Evolutionary conservation across 2,329 filamentous ascomycete species (phyloP), one percentile per base, ranked within the genome.

Genomic region (Xylariomycetidae sp.): DNA sequence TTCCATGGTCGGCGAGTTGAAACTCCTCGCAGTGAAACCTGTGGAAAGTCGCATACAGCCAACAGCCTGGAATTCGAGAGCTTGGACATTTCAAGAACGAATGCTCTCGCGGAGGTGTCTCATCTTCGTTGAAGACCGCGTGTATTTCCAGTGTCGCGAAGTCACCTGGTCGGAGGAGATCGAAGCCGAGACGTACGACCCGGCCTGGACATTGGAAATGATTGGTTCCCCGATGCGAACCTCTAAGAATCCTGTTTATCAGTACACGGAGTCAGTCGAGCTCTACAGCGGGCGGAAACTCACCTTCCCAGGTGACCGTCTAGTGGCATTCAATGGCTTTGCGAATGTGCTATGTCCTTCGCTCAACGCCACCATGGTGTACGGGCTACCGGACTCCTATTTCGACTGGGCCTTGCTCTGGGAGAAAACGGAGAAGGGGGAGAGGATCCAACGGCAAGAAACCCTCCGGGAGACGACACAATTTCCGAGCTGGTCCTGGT

Each of bases 1-100:
- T n/a, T n/a, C n/a, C n/a, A n/a, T n/a, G n/a, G n/a, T n/a, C n/a
- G n/a, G n/a, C n/a, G n/a, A n/a, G n/a, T n/a, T n/a, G n/a, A n/a
- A n/a, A n/a, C n/a, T n/a, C n/a, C n/a, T n/a, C n/a, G n/a, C n/a
- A n/a, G n/a, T n/a, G n/a, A 41, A 39, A 10, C 43, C 45, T 6
- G 34, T 34, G 16, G 44, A 56, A 25, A 35, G 36, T 6, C 15
- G 37, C 20, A 48, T 57, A 9, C 31, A 34, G 4, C 29, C 34
- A 9, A 56, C 55, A 5, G 47, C 35, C 17, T 61, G 59, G 54
- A 58, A 57, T 34, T 48, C 45, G 1, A 48, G 61, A 24, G 58
- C 54, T 0, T 63, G 60, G 60, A 63, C 59, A 2, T 61, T 60
- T 33, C 59, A 63, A 42, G 59, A 63, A 39, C 43, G 54, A 19